phyloP scores from a whole-genome alignment of 2,329 filamentous ascomycete genomes.

The Ophiostoma montium region DNA sequence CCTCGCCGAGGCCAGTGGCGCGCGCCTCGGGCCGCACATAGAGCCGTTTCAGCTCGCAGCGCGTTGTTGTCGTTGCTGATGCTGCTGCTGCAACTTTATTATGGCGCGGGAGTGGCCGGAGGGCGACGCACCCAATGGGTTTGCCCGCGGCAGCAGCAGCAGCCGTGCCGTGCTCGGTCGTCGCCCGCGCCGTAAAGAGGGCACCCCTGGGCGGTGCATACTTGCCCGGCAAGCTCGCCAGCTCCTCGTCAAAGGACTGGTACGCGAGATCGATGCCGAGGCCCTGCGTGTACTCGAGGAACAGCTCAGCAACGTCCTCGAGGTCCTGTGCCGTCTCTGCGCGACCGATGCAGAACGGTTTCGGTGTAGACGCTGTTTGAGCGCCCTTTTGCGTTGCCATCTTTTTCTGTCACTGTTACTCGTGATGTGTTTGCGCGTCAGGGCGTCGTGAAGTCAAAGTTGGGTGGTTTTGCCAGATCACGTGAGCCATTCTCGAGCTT shows the following conservation, averaged over 20 bases:
- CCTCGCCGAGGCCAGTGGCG: constrained; percentile 9
- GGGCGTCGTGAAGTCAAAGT: too few relatives aligned
- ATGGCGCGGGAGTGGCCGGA: constrained; percentile 8
- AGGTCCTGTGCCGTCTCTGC: constrained; percentile 5
- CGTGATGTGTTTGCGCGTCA: too few relatives aligned
- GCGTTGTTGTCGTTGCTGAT: background rate
- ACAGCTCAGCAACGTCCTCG: constrained; percentile 8
- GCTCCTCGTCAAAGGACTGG: constrained; percentile 11
- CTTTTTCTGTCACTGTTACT: too few relatives aligned
- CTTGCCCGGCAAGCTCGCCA: constrained; percentile 10
- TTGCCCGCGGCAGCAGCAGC: background rate
- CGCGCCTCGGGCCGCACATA: constrained; percentile 8
- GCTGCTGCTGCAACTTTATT: too few relatives aligned
- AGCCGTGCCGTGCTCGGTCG: background rate
- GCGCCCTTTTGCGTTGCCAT: too few relatives aligned
- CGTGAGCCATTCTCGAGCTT: background rate
- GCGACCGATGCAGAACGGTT: constrained; percentile 1
- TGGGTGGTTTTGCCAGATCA: too few relatives aligned
- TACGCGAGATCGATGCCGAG: constrained; percentile 13
- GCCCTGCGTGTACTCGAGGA: constrained; percentile 9
- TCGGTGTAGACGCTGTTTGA: too few relatives aligned
- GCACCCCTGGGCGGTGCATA: constrained; percentile 5
- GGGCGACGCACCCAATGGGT: constrained; percentile 7
- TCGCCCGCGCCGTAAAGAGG: constrained; percentile 6
- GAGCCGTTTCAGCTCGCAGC: constrained; percentile 12